Evolutionary conservation across 371 early-diverging fungal species (phyloP).

Genomic region (Mucor plumbeus): DNA sequence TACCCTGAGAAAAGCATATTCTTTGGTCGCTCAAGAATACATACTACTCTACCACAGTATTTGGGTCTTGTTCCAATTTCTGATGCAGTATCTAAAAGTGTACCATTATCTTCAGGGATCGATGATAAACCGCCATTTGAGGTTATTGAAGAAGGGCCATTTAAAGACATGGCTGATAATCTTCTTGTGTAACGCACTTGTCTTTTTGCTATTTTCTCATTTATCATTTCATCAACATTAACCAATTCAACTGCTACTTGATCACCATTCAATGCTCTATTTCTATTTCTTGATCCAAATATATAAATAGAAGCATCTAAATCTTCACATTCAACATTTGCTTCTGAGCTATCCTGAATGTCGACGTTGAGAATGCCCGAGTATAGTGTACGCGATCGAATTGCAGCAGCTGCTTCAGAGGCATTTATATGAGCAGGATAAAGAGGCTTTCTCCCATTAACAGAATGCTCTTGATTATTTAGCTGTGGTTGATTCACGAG

Average conservation of each 20-base stretch:
- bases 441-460: constrained; percentile 18
- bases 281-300: constrained; percentile 66
- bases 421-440: constrained; percentile 35
- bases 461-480: background rate
- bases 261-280: constrained; percentile 80
- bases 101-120: constrained; percentile 30
- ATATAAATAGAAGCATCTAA: constrained; percentile 57
- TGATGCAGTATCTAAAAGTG: background rate
- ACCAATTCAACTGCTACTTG: constrained; percentile 69
- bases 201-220: constrained; percentile 36
- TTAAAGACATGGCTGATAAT: constrained; percentile 15
- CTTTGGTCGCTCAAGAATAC: constrained; percentile 39
- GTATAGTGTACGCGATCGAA: constrained; percentile 33
- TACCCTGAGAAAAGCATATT: constrained; percentile 45
- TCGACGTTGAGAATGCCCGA: constrained; percentile 40
- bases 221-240: constrained; percentile 53
- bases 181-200: constrained; percentile 33
- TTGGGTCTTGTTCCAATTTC: constrained; percentile 14
- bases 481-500: background rate
- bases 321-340: constrained; percentile 65
- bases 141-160: background rate
- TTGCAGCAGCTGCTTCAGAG: constrained; percentile 29
- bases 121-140: constrained; percentile 21
- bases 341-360: constrained; percentile 55
- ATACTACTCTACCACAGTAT: constrained; percentile 46